Conservation (phyloP, 208 protist genomes). For the Wallacemonas sp. region DNA sequence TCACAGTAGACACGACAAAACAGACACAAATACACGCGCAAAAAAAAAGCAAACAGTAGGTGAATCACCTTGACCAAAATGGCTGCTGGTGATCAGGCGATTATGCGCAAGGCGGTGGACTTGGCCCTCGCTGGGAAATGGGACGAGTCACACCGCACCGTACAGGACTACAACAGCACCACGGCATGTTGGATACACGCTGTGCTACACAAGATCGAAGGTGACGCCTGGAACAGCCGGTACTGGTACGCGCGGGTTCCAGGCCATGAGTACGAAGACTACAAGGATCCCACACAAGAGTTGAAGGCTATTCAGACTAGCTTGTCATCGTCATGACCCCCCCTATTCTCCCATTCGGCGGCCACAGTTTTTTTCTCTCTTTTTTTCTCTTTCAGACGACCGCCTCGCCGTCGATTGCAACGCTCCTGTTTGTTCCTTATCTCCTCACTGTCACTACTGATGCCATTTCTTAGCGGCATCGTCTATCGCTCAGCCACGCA, state of each 20-base stretch:
- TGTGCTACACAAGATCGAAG: slow-evolving; percentile 14
- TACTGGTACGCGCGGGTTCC: slow-evolving; percentile 16
- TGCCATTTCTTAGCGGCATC: background rate
- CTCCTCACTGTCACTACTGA: background rate
- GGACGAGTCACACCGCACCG: slow-evolving; percentile 4
- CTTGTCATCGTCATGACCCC: background rate
- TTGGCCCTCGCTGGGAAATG: slow-evolving; percentile 8
- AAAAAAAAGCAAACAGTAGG: no score
- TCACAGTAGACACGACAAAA: no score
- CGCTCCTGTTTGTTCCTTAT: slow-evolving; percentile 7
- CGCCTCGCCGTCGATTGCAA: no score
- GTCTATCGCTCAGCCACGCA: background rate
- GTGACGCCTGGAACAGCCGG: slow-evolving; percentile 13
- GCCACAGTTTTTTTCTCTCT: no score
- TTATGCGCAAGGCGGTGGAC: slow-evolving; percentile 1
- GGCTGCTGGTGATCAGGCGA: background rate
- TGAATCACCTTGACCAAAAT: background rate
- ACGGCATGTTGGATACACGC: slow-evolving; percentile 13
- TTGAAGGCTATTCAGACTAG: slow-evolving; percentile 2
- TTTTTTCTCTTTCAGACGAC: no score
- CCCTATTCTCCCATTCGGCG: no score
- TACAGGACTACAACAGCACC: slow-evolving; percentile 12
- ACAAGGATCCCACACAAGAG: slow-evolving; percentile 2
- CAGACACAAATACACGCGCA: no score
- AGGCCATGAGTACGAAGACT: slow-evolving; percentile 5